These are phyloP conservation scores for Fusarium pininemorale DNA, from an alignment of 2,329 filamentous ascomycete genomes.

Conservation along the genomic window DNA sequence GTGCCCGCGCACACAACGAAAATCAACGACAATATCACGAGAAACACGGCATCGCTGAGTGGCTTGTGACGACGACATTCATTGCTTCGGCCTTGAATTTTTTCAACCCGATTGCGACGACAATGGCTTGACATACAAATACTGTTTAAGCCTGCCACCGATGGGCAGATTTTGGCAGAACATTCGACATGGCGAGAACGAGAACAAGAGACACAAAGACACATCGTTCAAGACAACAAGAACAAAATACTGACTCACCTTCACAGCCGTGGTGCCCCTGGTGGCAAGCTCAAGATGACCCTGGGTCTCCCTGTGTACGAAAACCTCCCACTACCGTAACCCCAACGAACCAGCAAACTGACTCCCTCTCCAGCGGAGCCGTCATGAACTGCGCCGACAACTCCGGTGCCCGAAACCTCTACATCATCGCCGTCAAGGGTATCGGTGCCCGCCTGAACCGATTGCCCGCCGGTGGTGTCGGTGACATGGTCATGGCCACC, in stretches of 20 bases:
- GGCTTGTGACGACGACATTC: background rate
- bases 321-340: slow-evolving; percentile 6
- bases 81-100: slow-evolving; percentile 14
- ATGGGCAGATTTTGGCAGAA: slow-evolving; percentile 32
- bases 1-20: slow-evolving; percentile 26
- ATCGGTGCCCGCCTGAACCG: slow-evolving; percentile 97
- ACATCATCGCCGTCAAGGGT: slow-evolving; percentile 99
- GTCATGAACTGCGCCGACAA: slow-evolving; percentile 99
- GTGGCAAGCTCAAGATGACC: slow-evolving; percentile 99
- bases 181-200: slow-evolving; percentile 6
- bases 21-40: slow-evolving; percentile 1
- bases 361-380: slow-evolving; percentile 75
- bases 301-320: slow-evolving; percentile 98
- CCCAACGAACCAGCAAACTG: slow-evolving; percentile 25
- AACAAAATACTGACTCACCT: slow-evolving; percentile 46
- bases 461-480: slow-evolving; percentile 95
- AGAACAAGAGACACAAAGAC: slow-evolving; percentile 4
- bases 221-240: background rate
- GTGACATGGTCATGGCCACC: slow-evolving; percentile 99
- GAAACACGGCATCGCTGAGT: background rate
- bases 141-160: background rate
- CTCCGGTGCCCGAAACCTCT: slow-evolving; percentile 97
- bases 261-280: slow-evolving; percentile 84
- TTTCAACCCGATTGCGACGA: background rate
- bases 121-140: background rate